Base-by-base conservation (phyloP, 306 rosid genomes). In the Canavalia ensiformis region DNA sequence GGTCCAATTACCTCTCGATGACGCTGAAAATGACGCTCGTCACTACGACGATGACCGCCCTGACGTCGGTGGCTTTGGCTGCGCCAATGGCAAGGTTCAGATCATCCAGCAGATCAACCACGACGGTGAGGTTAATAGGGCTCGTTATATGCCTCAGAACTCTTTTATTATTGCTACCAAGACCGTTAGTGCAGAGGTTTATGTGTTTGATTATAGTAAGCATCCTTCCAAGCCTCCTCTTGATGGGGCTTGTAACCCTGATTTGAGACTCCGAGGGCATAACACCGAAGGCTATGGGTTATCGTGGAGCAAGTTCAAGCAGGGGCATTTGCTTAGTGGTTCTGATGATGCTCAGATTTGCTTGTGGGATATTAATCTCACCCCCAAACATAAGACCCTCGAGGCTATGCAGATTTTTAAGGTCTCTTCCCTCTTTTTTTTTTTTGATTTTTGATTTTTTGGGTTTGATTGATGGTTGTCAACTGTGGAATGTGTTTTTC, bases 321-420 rank as follows among this genome's bases (percentile, higher is more conserved):
- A 88, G 86, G 98, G 99, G 4, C 97, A 92, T 88, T 86, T 96
- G 72, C 88, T 96, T 68, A 96, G 99, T 77, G 99, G 99, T 63
- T 96, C 99, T 72, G 99, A 96, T 81, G 99, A 96, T 90, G 98
- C 99, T 52, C 99, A 96, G 80, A 96, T 96, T 84, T 96, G 99
- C 82, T 80, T 96, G 84, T 96, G 99, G 99, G 99, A 96, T 86
- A 90, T 93, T 65, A 96, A 92, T 82, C 91, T 86, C 0, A 87
- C 88, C 68, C 91, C 98, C 8, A 93, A 96, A 76, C 92, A 90
- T 87, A 88, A 87, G 74, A 76, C 92, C 54, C 88, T 96, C 1
- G 99, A 96, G 18, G 97, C 98, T 18, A 85, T 75, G 84, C 96
- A 93, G 52, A 96, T 93, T 68, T 96, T 91, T 77, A 96, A 96